Base-by-base conservation (phyloP, 768 basidiomycete species). In the Phlegmacium glaucopus region DNA sequence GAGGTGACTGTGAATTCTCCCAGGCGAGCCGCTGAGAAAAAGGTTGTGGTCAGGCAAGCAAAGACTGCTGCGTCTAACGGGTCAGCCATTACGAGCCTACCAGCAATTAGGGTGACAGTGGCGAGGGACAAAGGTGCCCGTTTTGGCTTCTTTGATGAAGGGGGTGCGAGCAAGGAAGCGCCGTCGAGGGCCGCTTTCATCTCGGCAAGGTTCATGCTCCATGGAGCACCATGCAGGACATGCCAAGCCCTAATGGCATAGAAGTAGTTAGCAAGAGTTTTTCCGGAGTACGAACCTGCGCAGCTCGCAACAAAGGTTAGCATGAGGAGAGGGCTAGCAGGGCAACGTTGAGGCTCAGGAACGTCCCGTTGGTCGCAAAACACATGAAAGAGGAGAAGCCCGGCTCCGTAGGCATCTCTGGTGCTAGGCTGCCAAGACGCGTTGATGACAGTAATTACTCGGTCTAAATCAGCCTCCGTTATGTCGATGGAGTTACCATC, bases 161-260 rank as follows among this genome's bases (percentile, higher is more conserved):
- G 41, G 1, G 54, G 54, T 1, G 48, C 26, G 1, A 50, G 28
- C 11, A 35, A 43, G 8, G 39, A 36, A 4, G 45, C 52, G 7
- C 37, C 52, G 26, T 42, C 42, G 6, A 50, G 41, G 6, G 42
- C 28, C 18, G 36, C 16, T n/a, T 42, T 18, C 11, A 53, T 8
- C 29, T 49, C 17, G 4, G 10, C 9, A 9, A 29, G 15, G 26
- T 46, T 15, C n/a, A 44, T 32, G 9, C 26, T n/a, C 51, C 51
- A 47, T 17, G 15, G 3, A 8, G 38, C 15, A 17, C 32, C 39
- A 46, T 73, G 71, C 0, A 71, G 26, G 30, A 61, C 53, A 53
- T 74, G 68, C 70, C 72, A 74, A 0, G 68, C 68, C 0, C 59
- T 50, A 4, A 71, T 44, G 1, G 53, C 58, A 0, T 44, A 30